Conservation (phyloP, 495 filamentous ascomycete species). For the Penicillium steckii region DNA sequence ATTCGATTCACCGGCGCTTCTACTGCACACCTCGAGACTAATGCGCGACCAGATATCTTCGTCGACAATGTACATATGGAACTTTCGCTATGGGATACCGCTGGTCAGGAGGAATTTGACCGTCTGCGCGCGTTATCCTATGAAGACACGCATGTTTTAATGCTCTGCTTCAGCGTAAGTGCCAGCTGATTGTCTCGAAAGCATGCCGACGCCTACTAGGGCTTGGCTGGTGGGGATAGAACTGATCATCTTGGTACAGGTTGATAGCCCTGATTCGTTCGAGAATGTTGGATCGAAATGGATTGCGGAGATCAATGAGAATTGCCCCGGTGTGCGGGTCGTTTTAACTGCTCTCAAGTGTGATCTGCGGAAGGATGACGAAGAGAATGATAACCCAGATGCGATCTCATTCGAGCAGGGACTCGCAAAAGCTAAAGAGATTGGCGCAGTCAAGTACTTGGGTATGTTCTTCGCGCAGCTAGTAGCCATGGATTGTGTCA, state of each 20-base stretch:
- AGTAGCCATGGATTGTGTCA: background rate
- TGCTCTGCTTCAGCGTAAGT: conserved; percentile 90
- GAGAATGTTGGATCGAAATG: conserved; percentile 99
- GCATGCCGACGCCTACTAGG: background rate
- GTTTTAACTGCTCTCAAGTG: conserved; percentile 98
- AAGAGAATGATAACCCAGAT: conserved; percentile 56
- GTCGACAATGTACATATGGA: conserved; percentile 97
- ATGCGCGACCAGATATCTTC: conserved; percentile 73
- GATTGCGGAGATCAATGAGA: conserved; percentile 96
- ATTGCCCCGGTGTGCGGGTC: conserved; percentile 90
- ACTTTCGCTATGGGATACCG: conserved; percentile 96
- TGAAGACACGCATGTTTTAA: conserved; percentile 96
- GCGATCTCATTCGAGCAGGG: conserved; percentile 93
- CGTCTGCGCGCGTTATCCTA: conserved; percentile 92
- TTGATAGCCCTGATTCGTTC: conserved; percentile 92
- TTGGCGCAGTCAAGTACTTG: conserved; percentile 84
- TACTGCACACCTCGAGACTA: conserved; percentile 1
- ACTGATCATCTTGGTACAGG: conserved; percentile 36
- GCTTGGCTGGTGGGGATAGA: background rate
- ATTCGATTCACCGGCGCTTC: conserved; percentile 12
- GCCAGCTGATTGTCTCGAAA: background rate
- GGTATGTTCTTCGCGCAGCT: conserved; percentile 43
- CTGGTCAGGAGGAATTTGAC: conserved; percentile 99
- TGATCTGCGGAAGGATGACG: conserved; percentile 76
- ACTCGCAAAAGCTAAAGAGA: conserved; percentile 86